phyloP scores from a whole-genome alignment of 371 early-diverging fungal genomes.

The Actinomortierella wolfii region DNA sequence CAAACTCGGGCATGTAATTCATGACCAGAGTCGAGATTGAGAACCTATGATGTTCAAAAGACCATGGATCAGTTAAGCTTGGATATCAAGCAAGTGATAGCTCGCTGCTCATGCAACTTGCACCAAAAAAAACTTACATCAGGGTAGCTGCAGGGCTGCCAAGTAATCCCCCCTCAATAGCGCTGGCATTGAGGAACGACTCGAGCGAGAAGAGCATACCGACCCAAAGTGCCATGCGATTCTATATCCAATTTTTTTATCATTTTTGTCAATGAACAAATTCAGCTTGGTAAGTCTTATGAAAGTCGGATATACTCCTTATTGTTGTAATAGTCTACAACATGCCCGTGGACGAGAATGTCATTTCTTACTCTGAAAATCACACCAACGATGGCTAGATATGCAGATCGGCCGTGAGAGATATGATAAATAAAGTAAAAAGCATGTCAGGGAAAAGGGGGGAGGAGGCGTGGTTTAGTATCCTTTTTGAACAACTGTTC shows the following conservation, averaged over 20 bases:
- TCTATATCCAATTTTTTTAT: too few relatives aligned
- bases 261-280: background rate
- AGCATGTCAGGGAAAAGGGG: background rate
- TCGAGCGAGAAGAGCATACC: slow-evolving; percentile 39
- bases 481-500: background rate
- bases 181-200: slow-evolving; percentile 38
- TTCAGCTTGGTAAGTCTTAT: background rate
- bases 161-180: slow-evolving; percentile 37
- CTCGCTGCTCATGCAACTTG: too few relatives aligned
- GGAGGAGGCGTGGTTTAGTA: background rate
- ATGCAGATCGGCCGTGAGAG: background rate
- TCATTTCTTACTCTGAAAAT: slow-evolving; percentile 24
- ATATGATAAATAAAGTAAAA: background rate
- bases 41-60: slow-evolving; percentile 11
- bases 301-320: too few relatives aligned
- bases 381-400: slow-evolving; percentile 28
- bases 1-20: slow-evolving; percentile 38
- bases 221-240: slow-evolving; percentile 31
- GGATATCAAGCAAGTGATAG: too few relatives aligned
- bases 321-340: too few relatives aligned
- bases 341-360: background rate
- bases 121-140: slow-evolving; percentile 15
- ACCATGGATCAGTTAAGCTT: too few relatives aligned
- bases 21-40: slow-evolving; percentile 25
- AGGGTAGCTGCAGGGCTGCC: slow-evolving; percentile 35